A percentile compares a stretch with the other conserved stretches of the same genome.
Evolutionary conservation across 164 flowering plant genomes (phyloP).

Genomic region (Chloranthus sessilifolius): DNA sequence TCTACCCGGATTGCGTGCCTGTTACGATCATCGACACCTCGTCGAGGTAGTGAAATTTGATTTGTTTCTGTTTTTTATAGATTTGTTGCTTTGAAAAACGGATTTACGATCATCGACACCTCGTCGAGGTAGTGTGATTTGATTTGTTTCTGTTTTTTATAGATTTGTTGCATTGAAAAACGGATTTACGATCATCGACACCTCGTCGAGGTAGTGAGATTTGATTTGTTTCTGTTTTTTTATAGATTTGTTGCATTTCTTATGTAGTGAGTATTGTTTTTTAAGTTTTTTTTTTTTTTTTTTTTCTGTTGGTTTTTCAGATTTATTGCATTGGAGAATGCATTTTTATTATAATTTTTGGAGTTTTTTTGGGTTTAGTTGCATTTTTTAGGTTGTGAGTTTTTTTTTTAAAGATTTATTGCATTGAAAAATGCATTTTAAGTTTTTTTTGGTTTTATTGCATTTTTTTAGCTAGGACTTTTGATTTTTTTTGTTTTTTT

Average conservation of each 20-base stretch:
- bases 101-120: constrained; percentile 77
- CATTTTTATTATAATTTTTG: too few species aligned
- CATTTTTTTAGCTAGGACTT: too few species aligned
- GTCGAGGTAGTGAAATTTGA: constrained; percentile 41
- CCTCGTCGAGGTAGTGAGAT: constrained; percentile 58
- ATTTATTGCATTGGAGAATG: too few species aligned
- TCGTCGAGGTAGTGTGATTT: constrained; percentile 49
- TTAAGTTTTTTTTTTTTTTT: too few species aligned
- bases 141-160: not conserved
- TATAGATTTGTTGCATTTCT: not conserved
- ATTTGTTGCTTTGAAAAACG: not conserved
- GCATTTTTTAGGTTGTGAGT: too few species aligned
- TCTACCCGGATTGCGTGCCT: constrained; percentile 72
- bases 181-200: constrained; percentile 76
- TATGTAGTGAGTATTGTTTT: too few species aligned
- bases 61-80: not conserved
- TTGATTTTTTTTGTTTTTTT: too few species aligned
- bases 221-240: not conserved
- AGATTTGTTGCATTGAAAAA: not conserved
- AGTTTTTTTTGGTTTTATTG: too few species aligned
- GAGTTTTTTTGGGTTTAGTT: too few species aligned
- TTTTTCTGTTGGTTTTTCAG: too few species aligned
- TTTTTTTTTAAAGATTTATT: too few species aligned
- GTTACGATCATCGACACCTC: constrained; percentile 76
- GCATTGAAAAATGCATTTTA: too few species aligned